These are phyloP conservation scores for Ceratobasidium sp. DNA, from an alignment of 1,284 basidiomycete species.

Conservation along the genomic window DNA sequence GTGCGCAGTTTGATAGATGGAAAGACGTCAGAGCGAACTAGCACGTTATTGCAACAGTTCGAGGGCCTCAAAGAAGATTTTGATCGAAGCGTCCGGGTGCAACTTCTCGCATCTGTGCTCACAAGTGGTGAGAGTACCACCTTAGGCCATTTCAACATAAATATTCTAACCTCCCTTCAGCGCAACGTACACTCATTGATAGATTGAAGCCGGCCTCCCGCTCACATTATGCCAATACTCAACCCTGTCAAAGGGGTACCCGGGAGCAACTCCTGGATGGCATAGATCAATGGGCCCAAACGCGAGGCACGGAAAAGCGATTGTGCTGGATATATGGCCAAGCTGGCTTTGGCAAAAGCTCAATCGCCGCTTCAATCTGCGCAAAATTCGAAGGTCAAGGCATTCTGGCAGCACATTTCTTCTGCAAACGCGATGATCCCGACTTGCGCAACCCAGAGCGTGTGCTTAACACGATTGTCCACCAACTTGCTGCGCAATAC, in stretches of 20 bases:
- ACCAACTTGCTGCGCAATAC: neutral
- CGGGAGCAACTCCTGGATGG: neutral
- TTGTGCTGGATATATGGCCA: slow-evolving; percentile 42
- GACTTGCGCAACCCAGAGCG: slow-evolving; percentile 21
- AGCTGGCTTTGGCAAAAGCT: slow-evolving; percentile 41
- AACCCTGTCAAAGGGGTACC: slow-evolving; percentile 2
- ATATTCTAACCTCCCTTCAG: neutral
- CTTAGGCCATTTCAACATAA: neutral
- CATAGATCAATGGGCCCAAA: neutral
- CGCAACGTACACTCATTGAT: neutral
- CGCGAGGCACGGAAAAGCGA: neutral
- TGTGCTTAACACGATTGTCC: slow-evolving; percentile 33
- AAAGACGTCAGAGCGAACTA: neutral
- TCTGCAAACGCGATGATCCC: slow-evolving; percentile 50
- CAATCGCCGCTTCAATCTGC: slow-evolving; percentile 30
- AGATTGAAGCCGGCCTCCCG: neutral
- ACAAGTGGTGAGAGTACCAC: neutral
- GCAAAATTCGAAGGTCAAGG: neutral
- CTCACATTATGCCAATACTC: neutral
- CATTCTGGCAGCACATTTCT: slow-evolving; percentile 50
- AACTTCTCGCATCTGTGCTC: neutral
- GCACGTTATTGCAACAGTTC: neutral
- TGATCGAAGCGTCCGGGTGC: neutral
- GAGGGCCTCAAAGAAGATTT: slow-evolving; percentile 6
- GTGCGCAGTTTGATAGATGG: neutral